Evolutionary conservation across 1,284 basidiomycete genomes (phyloP).

Genomic region (Fomitopsis palustris): DNA sequence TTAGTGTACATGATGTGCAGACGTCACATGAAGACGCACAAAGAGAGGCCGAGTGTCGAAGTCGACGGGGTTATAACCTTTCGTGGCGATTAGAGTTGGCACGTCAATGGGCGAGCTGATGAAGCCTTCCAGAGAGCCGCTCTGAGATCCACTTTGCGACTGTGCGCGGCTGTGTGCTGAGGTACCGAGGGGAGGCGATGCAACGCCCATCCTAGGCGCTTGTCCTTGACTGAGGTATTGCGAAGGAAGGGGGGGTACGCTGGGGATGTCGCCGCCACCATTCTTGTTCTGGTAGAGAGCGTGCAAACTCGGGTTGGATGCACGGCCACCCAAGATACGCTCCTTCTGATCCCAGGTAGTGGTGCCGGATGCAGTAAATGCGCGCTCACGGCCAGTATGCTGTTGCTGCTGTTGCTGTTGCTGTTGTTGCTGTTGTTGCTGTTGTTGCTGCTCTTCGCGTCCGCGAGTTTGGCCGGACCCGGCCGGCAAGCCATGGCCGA

Average conservation of each 20-base stretch:
- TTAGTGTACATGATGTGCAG: neutral
- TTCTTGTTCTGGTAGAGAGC: slow-evolving; percentile 49
- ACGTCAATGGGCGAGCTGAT: slow-evolving; percentile 74
- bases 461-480: slow-evolving; percentile 21
- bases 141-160: slow-evolving; percentile 25
- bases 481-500: slow-evolving; percentile 42
- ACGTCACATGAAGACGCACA: slow-evolving; percentile 40
- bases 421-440: slow-evolving; percentile 18
- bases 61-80: slow-evolving; percentile 87
- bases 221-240: slow-evolving; percentile 61
- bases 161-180: slow-evolving; percentile 25
- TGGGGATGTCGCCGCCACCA: slow-evolving; percentile 46
- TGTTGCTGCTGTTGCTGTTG: slow-evolving; percentile 23
- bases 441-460: slow-evolving; percentile 25
- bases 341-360: slow-evolving; percentile 58
- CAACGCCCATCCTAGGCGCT: slow-evolving; percentile 41
- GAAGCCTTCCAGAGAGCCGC: slow-evolving; percentile 28
- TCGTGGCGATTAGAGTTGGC: slow-evolving; percentile 79
- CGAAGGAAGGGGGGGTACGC: slow-evolving; percentile 64
- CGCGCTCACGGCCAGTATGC: slow-evolving; percentile 34
- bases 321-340: slow-evolving; percentile 47
- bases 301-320: slow-evolving; percentile 68
- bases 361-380: slow-evolving; percentile 37
- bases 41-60: slow-evolving; percentile 82
- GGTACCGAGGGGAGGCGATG: slow-evolving; percentile 19